Percentiles rank a stretch among this genome's conserved stretches.
These are phyloP conservation scores for Fusarium bactridioides DNA, from an alignment of 2,329 filamentous ascomycete genomes.

Conservation along the genomic window DNA sequence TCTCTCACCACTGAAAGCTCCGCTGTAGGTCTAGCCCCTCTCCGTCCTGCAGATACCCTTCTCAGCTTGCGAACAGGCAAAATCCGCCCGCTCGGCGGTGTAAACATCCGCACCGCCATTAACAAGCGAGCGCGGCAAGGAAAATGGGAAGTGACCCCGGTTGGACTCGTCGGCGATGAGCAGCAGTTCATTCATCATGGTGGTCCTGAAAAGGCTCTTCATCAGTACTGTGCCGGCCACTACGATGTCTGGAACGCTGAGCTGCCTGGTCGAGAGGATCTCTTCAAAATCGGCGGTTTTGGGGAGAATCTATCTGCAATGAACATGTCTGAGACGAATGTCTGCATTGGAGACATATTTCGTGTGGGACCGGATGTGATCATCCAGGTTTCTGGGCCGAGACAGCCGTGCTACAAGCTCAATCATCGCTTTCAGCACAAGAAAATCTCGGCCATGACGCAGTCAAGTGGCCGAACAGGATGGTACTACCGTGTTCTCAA, in stretches of 20 bases:
- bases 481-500: constrained; percentile 31
- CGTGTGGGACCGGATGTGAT: constrained; percentile 14
- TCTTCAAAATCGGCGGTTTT: constrained; percentile 27
- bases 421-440: constrained; percentile 33
- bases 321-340: constrained; percentile 24
- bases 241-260: constrained; percentile 28
- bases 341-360: constrained; percentile 30
- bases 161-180: constrained; percentile 28
- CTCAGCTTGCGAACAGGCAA: constrained; percentile 30
- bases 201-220: constrained; percentile 24
- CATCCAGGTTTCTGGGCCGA: constrained; percentile 25
- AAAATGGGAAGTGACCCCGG: constrained; percentile 5
- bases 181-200: constrained; percentile 26
- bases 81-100: constrained; percentile 18
- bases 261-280: constrained; percentile 7
- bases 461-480: constrained; percentile 21
- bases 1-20: not conserved
- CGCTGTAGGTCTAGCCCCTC: constrained; percentile 19
- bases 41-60: constrained; percentile 20
- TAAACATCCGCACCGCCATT: constrained; percentile 29
- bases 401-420: constrained; percentile 33
- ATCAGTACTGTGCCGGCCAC: constrained; percentile 27
- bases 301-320: constrained; percentile 27
- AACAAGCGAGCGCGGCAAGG: constrained; percentile 25
- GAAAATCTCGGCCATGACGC: constrained; percentile 13